A percentile compares a stretch with the other conserved stretches of the same genome.
phyloP scores from a whole-genome alignment of 2,329 filamentous ascomycete species.

The Phoma herbarum region DNA sequence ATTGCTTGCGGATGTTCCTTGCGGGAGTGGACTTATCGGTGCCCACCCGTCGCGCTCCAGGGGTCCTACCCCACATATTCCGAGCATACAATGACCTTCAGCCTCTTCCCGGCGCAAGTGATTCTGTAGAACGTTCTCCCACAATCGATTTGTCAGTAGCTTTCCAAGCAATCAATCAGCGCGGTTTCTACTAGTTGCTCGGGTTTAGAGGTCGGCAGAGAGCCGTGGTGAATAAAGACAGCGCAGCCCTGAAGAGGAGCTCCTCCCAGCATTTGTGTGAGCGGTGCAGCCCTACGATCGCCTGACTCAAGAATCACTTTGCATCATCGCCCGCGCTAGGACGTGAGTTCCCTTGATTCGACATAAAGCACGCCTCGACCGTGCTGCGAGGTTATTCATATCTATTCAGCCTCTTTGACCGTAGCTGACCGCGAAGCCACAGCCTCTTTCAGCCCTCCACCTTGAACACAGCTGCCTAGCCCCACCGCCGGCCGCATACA shows the following conservation, averaged over 20 bases:
- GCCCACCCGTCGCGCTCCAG: background rate
- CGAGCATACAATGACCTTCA: slow-evolving; percentile 10
- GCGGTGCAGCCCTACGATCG: slow-evolving; percentile 11
- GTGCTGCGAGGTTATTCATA: background rate
- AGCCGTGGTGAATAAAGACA: background rate
- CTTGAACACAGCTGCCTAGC: slow-evolving; percentile 6
- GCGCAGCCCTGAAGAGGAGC: slow-evolving; percentile 8
- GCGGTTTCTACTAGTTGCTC: background rate
- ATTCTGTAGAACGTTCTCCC: slow-evolving; percentile 9
- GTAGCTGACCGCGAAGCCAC: slow-evolving; percentile 5
- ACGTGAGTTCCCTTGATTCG: slow-evolving; percentile 3
- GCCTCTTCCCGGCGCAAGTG: background rate
- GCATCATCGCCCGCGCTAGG: slow-evolving; percentile 13
- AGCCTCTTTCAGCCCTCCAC: slow-evolving; percentile 8
- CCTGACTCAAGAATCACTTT: slow-evolving; percentile 11
- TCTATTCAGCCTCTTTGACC: background rate
- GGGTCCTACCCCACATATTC: slow-evolving; percentile 16
- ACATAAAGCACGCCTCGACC: slow-evolving; percentile 9
- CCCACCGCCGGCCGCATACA: background rate
- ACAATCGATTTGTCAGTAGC: slow-evolving; percentile 2
- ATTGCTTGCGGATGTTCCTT: background rate
- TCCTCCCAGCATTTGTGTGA: slow-evolving; percentile 4
- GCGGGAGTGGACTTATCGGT: slow-evolving; percentile 10
- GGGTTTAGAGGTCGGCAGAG: background rate
- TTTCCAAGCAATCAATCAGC: slow-evolving; percentile 1